These are phyloP conservation scores for Paratinospora sagittata DNA, from an alignment of 164 flowering plant genomes.

Conservation along the genomic window DNA sequence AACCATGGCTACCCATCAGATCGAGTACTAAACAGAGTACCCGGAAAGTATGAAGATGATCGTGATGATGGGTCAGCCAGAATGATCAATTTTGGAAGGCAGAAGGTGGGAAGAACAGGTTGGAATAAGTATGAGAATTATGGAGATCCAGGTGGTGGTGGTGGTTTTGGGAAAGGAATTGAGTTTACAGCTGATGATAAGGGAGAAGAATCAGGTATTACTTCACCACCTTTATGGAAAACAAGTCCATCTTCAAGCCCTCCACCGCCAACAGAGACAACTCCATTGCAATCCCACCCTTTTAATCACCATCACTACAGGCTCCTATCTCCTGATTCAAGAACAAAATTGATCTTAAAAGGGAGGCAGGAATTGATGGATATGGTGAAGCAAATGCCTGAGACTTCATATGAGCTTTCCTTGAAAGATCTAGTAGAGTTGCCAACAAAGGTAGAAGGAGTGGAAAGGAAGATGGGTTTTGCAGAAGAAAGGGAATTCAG, in stretches of 20 bases:
- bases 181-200: conserved; percentile 13
- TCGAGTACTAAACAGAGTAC: neutral
- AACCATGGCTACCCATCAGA: conserved; percentile 8
- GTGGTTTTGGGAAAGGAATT: conserved; percentile 7
- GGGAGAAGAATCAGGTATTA: conserved; percentile 26
- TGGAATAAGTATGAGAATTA: conserved; percentile 4
- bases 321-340: conserved; percentile 26
- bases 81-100: neutral
- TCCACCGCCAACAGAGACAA: conserved; percentile 14
- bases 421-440: conserved; percentile 59
- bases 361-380: conserved; percentile 69
- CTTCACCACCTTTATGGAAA: conserved; percentile 54
- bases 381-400: conserved; percentile 64
- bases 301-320: conserved; percentile 2
- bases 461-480: neutral
- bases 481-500: conserved; percentile 9
- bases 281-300: conserved; percentile 22
- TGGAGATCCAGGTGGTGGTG: neutral
- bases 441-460: conserved; percentile 10
- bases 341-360: conserved; percentile 38
- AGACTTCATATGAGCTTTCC: conserved; percentile 66
- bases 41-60: too few relatives aligned
- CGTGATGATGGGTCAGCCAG: neutral
- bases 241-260: conserved; percentile 17
- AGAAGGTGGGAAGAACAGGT: neutral